A percentile compares a stretch with the other conserved stretches of the same genome.
Conservation (phyloP, 495 filamentous ascomycete species). For the Beverwykella pulmonaria region DNA sequence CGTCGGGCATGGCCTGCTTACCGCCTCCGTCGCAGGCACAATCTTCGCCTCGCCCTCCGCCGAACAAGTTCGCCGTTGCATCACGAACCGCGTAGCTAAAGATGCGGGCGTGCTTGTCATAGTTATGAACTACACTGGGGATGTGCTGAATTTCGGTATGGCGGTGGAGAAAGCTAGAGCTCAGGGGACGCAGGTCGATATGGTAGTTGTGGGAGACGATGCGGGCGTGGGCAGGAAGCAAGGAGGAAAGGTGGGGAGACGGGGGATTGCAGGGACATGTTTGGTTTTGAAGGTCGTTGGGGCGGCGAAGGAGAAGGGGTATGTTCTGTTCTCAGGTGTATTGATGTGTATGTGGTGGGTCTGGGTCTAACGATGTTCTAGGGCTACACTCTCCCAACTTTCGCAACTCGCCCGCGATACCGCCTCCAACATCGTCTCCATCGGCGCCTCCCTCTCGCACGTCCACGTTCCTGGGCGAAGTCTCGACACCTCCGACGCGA, state of each 20-base stretch:
- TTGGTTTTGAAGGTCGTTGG: slow-evolving; percentile 87
- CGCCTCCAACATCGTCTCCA: slow-evolving; percentile 76
- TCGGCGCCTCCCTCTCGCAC: slow-evolving; percentile 84
- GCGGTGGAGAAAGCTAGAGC: slow-evolving; percentile 90
- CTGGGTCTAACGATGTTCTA: slow-evolving; percentile 27
- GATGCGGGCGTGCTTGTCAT: slow-evolving; percentile 73
- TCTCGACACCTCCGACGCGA: slow-evolving; percentile 51
- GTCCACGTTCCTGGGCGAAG: slow-evolving; percentile 88
- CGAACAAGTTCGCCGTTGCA: slow-evolving; percentile 79
- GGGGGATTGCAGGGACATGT: slow-evolving; percentile 90
- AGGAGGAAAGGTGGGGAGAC: slow-evolving; percentile 86
- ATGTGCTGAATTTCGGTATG: slow-evolving; percentile 94
- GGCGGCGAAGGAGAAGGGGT: slow-evolving; percentile 76
- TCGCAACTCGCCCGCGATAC: slow-evolving; percentile 69
- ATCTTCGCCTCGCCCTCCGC: slow-evolving; percentile 91
- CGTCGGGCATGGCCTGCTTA: slow-evolving; percentile 74
- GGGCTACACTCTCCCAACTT: slow-evolving; percentile 63
- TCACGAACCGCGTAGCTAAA: slow-evolving; percentile 69
- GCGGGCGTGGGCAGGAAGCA: slow-evolving; percentile 83
- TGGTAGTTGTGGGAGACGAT: slow-evolving; percentile 95
- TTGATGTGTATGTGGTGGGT: not conserved
- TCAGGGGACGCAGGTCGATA: slow-evolving; percentile 76
- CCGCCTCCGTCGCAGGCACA: slow-evolving; percentile 83
- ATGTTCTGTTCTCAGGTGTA: slow-evolving; percentile 7
- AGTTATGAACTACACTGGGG: slow-evolving; percentile 69